Percentiles rank a stretch among this genome's conserved stretches.
Evolutionary conservation across 2,329 filamentous ascomycete species (phyloP).

Genomic region (Huntiella abstrusa): DNA sequence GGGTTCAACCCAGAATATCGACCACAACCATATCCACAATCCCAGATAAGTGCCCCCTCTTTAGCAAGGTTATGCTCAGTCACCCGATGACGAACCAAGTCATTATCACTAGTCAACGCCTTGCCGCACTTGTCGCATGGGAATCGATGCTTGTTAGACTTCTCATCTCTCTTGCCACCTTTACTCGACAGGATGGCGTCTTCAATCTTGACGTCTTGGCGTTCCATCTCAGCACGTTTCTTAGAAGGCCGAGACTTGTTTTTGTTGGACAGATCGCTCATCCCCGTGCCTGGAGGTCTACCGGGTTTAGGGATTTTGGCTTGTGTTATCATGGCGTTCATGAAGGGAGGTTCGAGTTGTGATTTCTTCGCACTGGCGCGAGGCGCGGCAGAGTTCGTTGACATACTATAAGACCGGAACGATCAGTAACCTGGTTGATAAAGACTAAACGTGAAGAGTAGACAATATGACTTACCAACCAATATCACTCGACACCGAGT

Average conservation of each 20-base stretch:
- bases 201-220: background rate
- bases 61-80: constrained; percentile 16
- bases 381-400: too few species aligned
- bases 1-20: constrained; percentile 48
- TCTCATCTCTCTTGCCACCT: too few species aligned
- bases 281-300: background rate
- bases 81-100: constrained; percentile 49
- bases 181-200: too few species aligned
- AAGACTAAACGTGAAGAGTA: too few species aligned
- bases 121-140: background rate
- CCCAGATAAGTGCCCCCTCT: constrained; percentile 10
- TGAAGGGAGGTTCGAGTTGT: too few species aligned
- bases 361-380: too few species aligned
- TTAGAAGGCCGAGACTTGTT: background rate
- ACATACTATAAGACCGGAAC: too few species aligned
- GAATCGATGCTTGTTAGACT: background rate
- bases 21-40: background rate
- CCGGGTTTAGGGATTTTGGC: background rate
- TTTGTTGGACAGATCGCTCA: background rate
- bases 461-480: too few species aligned
- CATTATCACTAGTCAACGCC: constrained; percentile 65
- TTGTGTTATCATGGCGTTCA: too few species aligned
- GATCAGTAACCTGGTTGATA: too few species aligned
- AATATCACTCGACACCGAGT: too few species aligned
- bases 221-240: background rate